These are phyloP conservation scores for Phytophthora pinifolia DNA, from an alignment of 352 stramenopile species.

Conservation along the genomic window DNA sequence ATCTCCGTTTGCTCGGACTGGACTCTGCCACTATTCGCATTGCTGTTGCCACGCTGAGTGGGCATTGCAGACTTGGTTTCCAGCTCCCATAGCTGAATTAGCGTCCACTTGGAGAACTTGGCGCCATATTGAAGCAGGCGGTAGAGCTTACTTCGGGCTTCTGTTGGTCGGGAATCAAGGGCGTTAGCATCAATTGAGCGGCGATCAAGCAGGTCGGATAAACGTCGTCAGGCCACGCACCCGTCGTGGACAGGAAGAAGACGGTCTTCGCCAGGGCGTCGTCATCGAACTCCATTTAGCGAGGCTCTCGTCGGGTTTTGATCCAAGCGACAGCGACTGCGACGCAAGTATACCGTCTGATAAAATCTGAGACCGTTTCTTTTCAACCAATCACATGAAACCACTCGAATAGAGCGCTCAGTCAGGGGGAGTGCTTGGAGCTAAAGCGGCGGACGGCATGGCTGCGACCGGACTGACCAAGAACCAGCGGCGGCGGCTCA, in stretches of 20 bases:
- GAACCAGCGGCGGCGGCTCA: conserved; percentile 77
- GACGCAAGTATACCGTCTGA: conserved; percentile 4
- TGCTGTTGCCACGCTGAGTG: background rate
- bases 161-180: conserved; percentile 21
- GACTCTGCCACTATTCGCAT: background rate
- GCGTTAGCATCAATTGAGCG: background rate
- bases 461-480: conserved; percentile 58
- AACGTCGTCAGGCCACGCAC: conserved; percentile 12
- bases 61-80: conserved; percentile 1
- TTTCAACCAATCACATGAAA: conserved; percentile 2
- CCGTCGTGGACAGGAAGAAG: conserved; percentile 54
- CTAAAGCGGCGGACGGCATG: conserved; percentile 26
- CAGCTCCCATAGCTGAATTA: conserved; percentile 35
- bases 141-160: conserved; percentile 64
- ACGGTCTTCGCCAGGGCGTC: conserved; percentile 43
- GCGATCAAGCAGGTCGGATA: too few relatives aligned
- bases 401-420: background rate
- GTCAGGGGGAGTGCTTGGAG: conserved; percentile 6
- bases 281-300: conserved; percentile 21
- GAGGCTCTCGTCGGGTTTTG: background rate
- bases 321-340: background rate
- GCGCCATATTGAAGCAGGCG: conserved; percentile 62
- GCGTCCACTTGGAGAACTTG: conserved; percentile 50
- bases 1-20: background rate
- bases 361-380: background rate